phyloP scores from a whole-genome alignment of 228 moss, liverwort and hornwort species.

The Sphagnum fallax region DNA sequence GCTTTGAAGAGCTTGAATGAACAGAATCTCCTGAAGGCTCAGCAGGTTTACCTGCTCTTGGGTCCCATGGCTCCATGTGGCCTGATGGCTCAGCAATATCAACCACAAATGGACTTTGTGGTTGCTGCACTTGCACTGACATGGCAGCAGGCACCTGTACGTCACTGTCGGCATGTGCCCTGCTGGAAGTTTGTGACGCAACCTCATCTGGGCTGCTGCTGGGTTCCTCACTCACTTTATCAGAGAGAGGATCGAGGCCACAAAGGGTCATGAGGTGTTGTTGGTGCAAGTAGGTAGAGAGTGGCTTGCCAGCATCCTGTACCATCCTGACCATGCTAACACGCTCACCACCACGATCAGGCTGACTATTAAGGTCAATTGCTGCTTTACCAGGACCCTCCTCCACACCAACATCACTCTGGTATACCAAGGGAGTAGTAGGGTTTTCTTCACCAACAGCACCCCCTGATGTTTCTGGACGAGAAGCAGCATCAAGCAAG shows the following conservation, averaged over 20 bases:
- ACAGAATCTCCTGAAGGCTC: constrained; percentile 63
- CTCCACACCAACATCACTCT: constrained; percentile 37
- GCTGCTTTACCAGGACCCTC: constrained; percentile 46
- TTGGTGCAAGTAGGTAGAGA: constrained; percentile 83
- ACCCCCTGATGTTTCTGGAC: constrained; percentile 56
- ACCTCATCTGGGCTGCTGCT: constrained; percentile 86
- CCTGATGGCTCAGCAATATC: constrained; percentile 48
- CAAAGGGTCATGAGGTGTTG: constrained; percentile 79
- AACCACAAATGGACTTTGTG: constrained; percentile 27
- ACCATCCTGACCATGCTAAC: constrained; percentile 85
- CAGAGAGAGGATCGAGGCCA: constrained; percentile 51
- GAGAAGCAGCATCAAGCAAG: constrained; percentile 46
- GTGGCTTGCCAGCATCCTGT: constrained; percentile 77
- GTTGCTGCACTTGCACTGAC: constrained; percentile 15
- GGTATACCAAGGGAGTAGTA: constrained; percentile 19
- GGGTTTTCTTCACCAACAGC: constrained; percentile 42
- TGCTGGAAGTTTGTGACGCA: constrained; percentile 79
- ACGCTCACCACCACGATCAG: constrained; percentile 97
- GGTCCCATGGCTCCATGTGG: constrained; percentile 58
- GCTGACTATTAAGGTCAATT: constrained; percentile 96
- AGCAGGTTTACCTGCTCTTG: constrained; percentile 62
- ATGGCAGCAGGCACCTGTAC: constrained; percentile 37
- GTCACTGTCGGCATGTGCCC: constrained; percentile 68
- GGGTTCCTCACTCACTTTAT: constrained; percentile 79
- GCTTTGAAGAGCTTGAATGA: constrained; percentile 58